Conservation (phyloP, 73 alveolate species). For the Effrenium voratum region DNA sequence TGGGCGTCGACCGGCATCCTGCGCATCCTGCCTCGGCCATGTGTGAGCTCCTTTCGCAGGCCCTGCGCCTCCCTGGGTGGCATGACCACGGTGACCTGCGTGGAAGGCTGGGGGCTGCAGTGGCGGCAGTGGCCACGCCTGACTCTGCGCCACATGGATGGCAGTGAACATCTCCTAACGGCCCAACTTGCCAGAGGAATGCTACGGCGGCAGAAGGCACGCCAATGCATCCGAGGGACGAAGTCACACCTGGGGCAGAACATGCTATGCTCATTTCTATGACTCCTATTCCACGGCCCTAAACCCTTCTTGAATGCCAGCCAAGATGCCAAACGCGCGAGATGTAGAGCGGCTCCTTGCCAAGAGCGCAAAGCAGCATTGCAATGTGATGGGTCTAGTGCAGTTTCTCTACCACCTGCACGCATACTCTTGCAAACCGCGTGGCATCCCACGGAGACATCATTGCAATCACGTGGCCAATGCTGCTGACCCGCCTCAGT, state of each 20-base stretch:
- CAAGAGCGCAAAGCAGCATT: background rate
- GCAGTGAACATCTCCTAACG: slow-evolving; percentile 43
- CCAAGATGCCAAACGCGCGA: slow-evolving; percentile 25
- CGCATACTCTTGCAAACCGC: background rate
- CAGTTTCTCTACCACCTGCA: background rate
- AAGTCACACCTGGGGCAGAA: slow-evolving; percentile 7
- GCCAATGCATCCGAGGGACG: background rate
- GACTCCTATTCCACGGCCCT: background rate
- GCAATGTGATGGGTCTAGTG: background rate
- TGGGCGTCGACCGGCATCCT: background rate
- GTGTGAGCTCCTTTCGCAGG: slow-evolving; percentile 20
- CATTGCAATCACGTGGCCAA: slow-evolving; percentile 38
- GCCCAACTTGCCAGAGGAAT: background rate
- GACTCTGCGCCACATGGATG: background rate
- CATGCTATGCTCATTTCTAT: background rate
- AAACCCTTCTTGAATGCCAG: no score
- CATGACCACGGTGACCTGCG: slow-evolving; percentile 25
- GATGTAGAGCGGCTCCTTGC: slow-evolving; percentile 16
- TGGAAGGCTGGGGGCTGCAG: background rate
- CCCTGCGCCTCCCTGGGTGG: slow-evolving; percentile 60
- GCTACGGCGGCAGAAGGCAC: background rate
- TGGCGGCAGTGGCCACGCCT: background rate
- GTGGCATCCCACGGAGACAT: slow-evolving; percentile 52
- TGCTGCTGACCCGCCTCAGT: slow-evolving; percentile 27
- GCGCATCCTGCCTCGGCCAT: slow-evolving; percentile 20